Percentiles rank a stretch among this genome's conserved stretches.
These are phyloP conservation scores for Primulina tabacum DNA, from an alignment of 257 asterid species.

Conservation along the genomic window DNA sequence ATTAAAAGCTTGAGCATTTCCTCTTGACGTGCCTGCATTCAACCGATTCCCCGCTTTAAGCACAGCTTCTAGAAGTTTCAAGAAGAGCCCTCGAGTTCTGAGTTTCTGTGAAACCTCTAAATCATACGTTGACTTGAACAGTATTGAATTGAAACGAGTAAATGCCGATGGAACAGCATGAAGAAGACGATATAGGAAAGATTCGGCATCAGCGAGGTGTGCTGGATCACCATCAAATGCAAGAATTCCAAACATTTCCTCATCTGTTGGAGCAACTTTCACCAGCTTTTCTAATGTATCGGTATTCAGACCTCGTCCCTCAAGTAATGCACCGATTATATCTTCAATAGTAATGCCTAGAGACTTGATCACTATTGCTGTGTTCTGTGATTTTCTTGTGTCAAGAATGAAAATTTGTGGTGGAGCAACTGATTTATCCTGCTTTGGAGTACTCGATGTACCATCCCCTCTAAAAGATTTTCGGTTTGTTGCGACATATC, in stretches of 20 bases:
- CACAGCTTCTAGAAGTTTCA: slow-evolving; percentile 53
- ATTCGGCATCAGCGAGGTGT: slow-evolving; percentile 54
- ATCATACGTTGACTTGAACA: slow-evolving; percentile 36
- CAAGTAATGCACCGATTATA: slow-evolving; percentile 34
- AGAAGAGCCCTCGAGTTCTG: slow-evolving; percentile 41
- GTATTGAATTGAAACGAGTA: slow-evolving; percentile 41
- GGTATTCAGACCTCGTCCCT: slow-evolving; percentile 41
- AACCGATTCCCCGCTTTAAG: slow-evolving; percentile 51
- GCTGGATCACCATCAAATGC: slow-evolving; percentile 49
- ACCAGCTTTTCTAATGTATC: slow-evolving; percentile 47
- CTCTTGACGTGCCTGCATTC: slow-evolving; percentile 57
- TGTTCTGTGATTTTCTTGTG: slow-evolving; percentile 47
- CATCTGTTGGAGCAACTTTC: slow-evolving; percentile 41
- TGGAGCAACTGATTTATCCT: slow-evolving; percentile 33
- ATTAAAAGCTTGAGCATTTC: slow-evolving; percentile 51
- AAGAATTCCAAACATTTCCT: slow-evolving; percentile 40
- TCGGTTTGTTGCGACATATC: slow-evolving; percentile 45
- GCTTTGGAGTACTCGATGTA: slow-evolving; percentile 20
- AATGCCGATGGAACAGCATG: slow-evolving; percentile 51
- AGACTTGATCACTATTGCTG: slow-evolving; percentile 48
- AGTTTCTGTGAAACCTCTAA: slow-evolving; percentile 38
- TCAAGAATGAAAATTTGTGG: slow-evolving; percentile 48
- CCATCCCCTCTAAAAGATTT: slow-evolving; percentile 32
- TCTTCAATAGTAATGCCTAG: slow-evolving; percentile 38
- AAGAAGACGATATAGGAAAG: slow-evolving; percentile 46